A percentile compares a stretch with the other conserved stretches of the same genome.
Evolutionary conservation across 495 filamentous ascomycete species (phyloP).

Genomic region (Cairneyella variabilis): DNA sequence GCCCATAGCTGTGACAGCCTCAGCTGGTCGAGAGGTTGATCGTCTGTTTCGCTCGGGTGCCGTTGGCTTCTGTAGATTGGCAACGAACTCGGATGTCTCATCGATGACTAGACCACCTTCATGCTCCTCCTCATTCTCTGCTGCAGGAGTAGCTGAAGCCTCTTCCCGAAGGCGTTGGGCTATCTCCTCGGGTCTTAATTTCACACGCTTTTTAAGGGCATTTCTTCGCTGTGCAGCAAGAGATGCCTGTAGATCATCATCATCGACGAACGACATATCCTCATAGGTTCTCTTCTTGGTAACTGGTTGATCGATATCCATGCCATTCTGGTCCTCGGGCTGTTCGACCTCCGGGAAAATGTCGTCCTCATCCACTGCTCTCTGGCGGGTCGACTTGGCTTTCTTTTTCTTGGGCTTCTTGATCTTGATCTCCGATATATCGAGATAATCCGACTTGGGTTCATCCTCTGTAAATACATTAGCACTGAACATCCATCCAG

Average conservation of each 20-base stretch:
- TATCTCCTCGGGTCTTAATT: conserved; percentile 76
- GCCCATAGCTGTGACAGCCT: conserved; percentile 42
- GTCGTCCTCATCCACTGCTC: conserved; percentile 69
- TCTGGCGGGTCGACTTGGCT: conserved; percentile 67
- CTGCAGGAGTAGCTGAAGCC: conserved; percentile 45
- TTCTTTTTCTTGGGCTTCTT: conserved; percentile 95
- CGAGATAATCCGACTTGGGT: conserved; percentile 80
- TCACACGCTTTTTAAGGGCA: conserved; percentile 88
- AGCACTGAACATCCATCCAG: conserved; percentile 18
- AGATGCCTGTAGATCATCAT: conserved; percentile 86
- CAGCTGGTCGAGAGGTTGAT: conserved; percentile 30
- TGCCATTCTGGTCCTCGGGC: conserved; percentile 40
- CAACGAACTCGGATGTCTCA: conserved; percentile 92
- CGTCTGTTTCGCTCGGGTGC: conserved; percentile 56
- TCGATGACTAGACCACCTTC: conserved; percentile 82
- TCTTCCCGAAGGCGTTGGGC: conserved; percentile 79
- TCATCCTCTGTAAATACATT: conserved; percentile 48
- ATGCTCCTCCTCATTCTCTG: conserved; percentile 45
- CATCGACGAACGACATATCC: conserved; percentile 74
- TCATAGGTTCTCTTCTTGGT: conserved; percentile 61
- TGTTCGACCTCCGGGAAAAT: conserved; percentile 51
- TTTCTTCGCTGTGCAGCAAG: conserved; percentile 74
- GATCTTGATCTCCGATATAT: conserved; percentile 78
- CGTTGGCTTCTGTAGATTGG: conserved; percentile 68
- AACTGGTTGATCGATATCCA: conserved; percentile 69